A percentile compares a stretch with the other conserved stretches of the same genome.
These are phyloP conservation scores for Petunia axillaris DNA, from an alignment of 257 asterid genomes.

Conservation along the genomic window DNA sequence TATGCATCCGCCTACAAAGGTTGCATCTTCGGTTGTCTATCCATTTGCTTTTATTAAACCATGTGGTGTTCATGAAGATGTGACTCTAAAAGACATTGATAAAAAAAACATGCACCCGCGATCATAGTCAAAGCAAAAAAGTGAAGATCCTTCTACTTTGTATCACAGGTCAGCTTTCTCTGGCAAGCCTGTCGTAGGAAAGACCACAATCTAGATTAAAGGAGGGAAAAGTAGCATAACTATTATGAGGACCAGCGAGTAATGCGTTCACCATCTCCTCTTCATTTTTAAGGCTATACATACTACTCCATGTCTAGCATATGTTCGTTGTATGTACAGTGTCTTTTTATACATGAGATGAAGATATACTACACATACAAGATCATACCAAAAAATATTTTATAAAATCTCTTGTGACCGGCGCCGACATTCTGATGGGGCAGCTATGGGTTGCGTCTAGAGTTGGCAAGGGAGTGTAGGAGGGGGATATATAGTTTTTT, in stretches of 20 bases:
- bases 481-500: too few relatives aligned
- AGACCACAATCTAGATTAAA: conserved; percentile 78
- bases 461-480: too few relatives aligned
- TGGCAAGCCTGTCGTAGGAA: conserved; percentile 87
- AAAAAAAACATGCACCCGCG: conserved; percentile 65
- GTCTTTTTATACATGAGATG: too few relatives aligned
- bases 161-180: conserved; percentile 79
- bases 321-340: too few relatives aligned
- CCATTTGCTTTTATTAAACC: conserved; percentile 86
- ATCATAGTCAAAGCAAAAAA: conserved; percentile 44
- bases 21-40: conserved; percentile 59
- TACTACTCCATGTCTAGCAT: background rate
- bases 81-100: conserved; percentile 83
- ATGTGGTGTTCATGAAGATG: conserved; percentile 67
- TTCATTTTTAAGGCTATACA: background rate
- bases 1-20: conserved; percentile 60
- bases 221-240: conserved; percentile 89
- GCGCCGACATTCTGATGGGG: too few relatives aligned
- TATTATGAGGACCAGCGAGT: conserved; percentile 52
- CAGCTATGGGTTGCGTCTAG: too few relatives aligned
- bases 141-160: conserved; percentile 45
- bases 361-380: too few relatives aligned
- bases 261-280: too few relatives aligned
- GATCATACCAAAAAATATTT: too few relatives aligned
- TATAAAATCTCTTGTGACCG: too few relatives aligned